Evolutionary conservation across 176 grass and related monocot species (phyloP).

Genomic region (Panicum miliaceum): DNA sequence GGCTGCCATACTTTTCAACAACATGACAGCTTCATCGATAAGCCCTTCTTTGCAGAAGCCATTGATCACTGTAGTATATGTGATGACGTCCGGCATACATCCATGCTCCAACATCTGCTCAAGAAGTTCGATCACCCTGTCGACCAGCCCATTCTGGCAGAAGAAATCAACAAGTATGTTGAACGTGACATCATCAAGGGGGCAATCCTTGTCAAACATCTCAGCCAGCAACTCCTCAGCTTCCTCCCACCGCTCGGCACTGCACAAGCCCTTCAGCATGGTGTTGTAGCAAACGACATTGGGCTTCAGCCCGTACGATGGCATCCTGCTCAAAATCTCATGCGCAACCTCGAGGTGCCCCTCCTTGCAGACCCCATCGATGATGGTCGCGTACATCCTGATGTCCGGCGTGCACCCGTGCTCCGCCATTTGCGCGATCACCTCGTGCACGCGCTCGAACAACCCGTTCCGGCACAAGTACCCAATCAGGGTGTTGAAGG

Average conservation of each 20-base stretch:
- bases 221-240: slow-evolving; percentile 42
- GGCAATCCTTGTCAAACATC: slow-evolving; percentile 51
- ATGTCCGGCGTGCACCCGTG: slow-evolving; percentile 44
- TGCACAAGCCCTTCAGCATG: slow-evolving; percentile 48
- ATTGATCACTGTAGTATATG: slow-evolving; percentile 52
- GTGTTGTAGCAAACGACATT: slow-evolving; percentile 60
- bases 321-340: slow-evolving; percentile 49
- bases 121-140: slow-evolving; percentile 55
- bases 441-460: slow-evolving; percentile 47
- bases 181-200: slow-evolving; percentile 48
- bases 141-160: slow-evolving; percentile 46
- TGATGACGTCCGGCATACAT: slow-evolving; percentile 53
- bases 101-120: slow-evolving; percentile 59
- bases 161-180: slow-evolving; percentile 60
- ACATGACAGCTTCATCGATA: slow-evolving; percentile 50
- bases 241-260: slow-evolving; percentile 39
- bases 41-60: slow-evolving; percentile 52
- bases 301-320: slow-evolving; percentile 52
- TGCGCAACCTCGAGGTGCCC: slow-evolving; percentile 45
- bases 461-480: slow-evolving; percentile 53
- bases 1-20: slow-evolving; percentile 47
- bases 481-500: slow-evolving; percentile 56
- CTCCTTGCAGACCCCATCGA: slow-evolving; percentile 55
- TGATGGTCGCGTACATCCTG: slow-evolving; percentile 51
- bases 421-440: slow-evolving; percentile 36